These are phyloP conservation scores for Cystobasidiopsis lactophilus DNA, from an alignment of 768 basidiomycete genomes.

Conservation along the genomic window DNA sequence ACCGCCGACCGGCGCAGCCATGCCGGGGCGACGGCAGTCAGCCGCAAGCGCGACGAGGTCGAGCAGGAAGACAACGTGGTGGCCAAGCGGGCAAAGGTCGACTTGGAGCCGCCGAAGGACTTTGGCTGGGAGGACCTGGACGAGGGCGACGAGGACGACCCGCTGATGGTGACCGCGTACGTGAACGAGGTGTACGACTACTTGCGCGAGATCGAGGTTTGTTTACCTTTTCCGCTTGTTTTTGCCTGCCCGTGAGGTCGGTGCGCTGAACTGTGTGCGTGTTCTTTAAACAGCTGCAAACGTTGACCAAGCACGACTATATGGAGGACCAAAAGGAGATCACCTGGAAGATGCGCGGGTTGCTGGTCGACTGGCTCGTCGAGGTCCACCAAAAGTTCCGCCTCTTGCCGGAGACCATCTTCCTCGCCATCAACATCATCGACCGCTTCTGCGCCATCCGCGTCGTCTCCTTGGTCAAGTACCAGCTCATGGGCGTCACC, in stretches of 20 bases:
- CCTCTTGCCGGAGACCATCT: slow-evolving; percentile 71
- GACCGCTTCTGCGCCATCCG: slow-evolving; percentile 46
- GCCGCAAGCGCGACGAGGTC: slow-evolving; percentile 19
- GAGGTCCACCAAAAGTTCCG: slow-evolving; percentile 73
- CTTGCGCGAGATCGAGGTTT: slow-evolving; percentile 62
- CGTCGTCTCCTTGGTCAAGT: slow-evolving; percentile 53
- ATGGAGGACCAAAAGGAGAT: slow-evolving; percentile 61
- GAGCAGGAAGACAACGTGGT: slow-evolving; percentile 27
- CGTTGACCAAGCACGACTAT: slow-evolving; percentile 63
- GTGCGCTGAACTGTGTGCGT: background rate
- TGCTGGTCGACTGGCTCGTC: slow-evolving; percentile 81
- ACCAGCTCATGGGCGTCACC: slow-evolving; percentile 75
- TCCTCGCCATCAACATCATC: slow-evolving; percentile 64
- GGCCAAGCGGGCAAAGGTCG: slow-evolving; percentile 18
- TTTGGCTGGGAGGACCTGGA: slow-evolving; percentile 72
- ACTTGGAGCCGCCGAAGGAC: slow-evolving; percentile 27
- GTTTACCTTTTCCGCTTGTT: slow-evolving; percentile 13
- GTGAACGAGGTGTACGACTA: slow-evolving; percentile 84
- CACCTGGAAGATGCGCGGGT: slow-evolving; percentile 69
- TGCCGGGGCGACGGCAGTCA: no score
- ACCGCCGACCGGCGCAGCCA: no score
- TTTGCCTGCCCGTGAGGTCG: background rate
- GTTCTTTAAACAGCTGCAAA: slow-evolving; percentile 37
- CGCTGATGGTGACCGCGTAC: slow-evolving; percentile 92
- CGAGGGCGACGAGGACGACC: slow-evolving; percentile 74